Conservation (phyloP, 805 yeast species). For the Wickerhamomyces rabaulensis region DNA sequence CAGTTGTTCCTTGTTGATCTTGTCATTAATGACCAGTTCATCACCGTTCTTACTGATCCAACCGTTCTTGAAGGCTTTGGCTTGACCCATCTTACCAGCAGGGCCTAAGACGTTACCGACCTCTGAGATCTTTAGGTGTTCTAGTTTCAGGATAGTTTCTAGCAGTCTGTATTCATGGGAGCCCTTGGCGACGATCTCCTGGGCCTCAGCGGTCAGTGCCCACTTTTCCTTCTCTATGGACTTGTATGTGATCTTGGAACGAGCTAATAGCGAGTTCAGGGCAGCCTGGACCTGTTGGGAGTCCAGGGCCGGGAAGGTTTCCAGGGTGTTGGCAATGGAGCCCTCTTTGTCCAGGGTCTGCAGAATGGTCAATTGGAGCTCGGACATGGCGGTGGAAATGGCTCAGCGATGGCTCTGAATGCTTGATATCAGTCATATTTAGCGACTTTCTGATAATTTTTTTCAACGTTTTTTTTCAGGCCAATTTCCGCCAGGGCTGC, state of each 20-base stretch:
- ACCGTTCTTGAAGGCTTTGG: slow-evolving; percentile 94
- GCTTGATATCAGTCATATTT: not conserved
- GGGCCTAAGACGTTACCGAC: slow-evolving; percentile 68
- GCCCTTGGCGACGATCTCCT: slow-evolving; percentile 71
- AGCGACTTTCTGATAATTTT: not conserved
- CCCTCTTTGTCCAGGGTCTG: slow-evolving; percentile 59
- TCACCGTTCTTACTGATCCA: slow-evolving; percentile 93
- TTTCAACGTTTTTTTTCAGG: not conserved
- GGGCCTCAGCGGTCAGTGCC: slow-evolving; percentile 75
- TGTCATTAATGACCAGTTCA: slow-evolving; percentile 52
- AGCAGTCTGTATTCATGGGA: slow-evolving; percentile 86
- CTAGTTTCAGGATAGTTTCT: slow-evolving; percentile 68
- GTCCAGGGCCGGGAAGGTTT: slow-evolving; percentile 58
- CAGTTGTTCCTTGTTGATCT: slow-evolving; percentile 39
- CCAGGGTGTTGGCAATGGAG: slow-evolving; percentile 63
- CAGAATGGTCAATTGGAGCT: slow-evolving; percentile 57
- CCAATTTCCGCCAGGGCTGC: not conserved
- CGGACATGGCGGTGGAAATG: slow-evolving; percentile 46
- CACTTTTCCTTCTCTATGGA: slow-evolving; percentile 73
- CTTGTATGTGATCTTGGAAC: slow-evolving; percentile 69
- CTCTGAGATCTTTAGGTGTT: slow-evolving; percentile 78
- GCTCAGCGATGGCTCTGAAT: not conserved
- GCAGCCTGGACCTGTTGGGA: slow-evolving; percentile 74
- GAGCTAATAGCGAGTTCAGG: slow-evolving; percentile 79
- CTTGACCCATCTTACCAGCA: slow-evolving; percentile 90